phyloP scores from a whole-genome alignment of 768 basidiomycete species.

The Termitomyces eurrhizus region DNA sequence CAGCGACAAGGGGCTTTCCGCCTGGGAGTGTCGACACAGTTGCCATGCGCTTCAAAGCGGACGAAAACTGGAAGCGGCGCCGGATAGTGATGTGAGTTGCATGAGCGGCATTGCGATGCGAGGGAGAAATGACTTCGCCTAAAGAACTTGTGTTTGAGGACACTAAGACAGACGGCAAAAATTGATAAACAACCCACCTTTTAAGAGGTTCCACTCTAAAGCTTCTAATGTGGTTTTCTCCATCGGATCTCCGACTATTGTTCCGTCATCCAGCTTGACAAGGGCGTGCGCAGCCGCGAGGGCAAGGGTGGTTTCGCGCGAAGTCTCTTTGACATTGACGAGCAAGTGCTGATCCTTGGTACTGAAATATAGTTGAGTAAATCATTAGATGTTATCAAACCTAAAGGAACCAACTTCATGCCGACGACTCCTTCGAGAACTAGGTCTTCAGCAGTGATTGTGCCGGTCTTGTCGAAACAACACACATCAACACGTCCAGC shows the following conservation, averaged over 20 bases:
- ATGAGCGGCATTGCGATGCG: conserved; percentile 48
- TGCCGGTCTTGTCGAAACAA: conserved; percentile 99
- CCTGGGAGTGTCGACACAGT: conserved; percentile 70
- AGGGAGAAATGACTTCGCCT: conserved; percentile 72
- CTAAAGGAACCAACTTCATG: conserved; percentile 59
- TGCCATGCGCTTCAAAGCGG: conserved; percentile 96
- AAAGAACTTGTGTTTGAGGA: conserved; percentile 44
- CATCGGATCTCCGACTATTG: conserved; percentile 97
- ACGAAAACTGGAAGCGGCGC: conserved; percentile 96
- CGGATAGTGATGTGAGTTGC: conserved; percentile 67
- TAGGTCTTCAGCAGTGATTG: conserved; percentile 93
- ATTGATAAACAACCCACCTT: conserved; percentile 39
- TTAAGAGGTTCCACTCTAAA: conserved; percentile 79
- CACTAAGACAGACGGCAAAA: not conserved
- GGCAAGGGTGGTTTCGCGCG: conserved; percentile 76
- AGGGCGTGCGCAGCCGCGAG: conserved; percentile 95
- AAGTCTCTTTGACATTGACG: conserved; percentile 72
- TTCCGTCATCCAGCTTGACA: conserved; percentile 91
- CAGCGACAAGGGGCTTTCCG: conserved; percentile 61
- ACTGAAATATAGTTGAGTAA: conserved; percentile 34
- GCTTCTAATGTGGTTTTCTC: conserved; percentile 94
- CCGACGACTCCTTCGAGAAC: conserved; percentile 94
- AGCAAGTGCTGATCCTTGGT: conserved; percentile 58
- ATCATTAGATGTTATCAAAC: not conserved
- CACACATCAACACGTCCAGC: conserved; percentile 97